Conservation (phyloP, 805 yeast species). For the Myxozyma nipponensis region DNA sequence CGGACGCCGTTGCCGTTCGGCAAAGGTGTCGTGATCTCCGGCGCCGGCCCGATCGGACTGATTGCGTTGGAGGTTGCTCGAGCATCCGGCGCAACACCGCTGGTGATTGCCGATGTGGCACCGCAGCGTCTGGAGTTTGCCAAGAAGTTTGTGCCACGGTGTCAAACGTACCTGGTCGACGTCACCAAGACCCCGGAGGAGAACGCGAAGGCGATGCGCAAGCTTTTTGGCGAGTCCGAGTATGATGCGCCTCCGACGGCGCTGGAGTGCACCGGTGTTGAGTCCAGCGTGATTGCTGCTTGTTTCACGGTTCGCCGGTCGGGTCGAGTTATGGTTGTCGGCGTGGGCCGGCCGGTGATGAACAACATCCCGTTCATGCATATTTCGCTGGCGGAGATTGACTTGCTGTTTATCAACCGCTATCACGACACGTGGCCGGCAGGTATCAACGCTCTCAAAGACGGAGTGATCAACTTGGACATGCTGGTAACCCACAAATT, state of each 20-base stretch:
- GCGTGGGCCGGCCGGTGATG: slow-evolving; percentile 46
- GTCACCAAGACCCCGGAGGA: background rate
- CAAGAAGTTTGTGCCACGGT: slow-evolving; percentile 17
- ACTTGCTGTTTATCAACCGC: slow-evolving; percentile 49
- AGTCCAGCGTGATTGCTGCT: slow-evolving; percentile 45
- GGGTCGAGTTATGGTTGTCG: slow-evolving; percentile 47
- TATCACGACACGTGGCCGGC: slow-evolving; percentile 56
- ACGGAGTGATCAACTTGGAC: slow-evolving; percentile 44
- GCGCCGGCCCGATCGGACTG: slow-evolving; percentile 54
- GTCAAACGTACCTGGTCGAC: slow-evolving; percentile 8
- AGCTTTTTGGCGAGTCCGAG: slow-evolving; percentile 6
- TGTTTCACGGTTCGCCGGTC: slow-evolving; percentile 46
- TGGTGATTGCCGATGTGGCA: slow-evolving; percentile 61
- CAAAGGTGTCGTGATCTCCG: slow-evolving; percentile 46
- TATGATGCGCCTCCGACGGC: slow-evolving; percentile 12
- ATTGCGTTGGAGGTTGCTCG: slow-evolving; percentile 63
- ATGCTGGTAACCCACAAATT: slow-evolving; percentile 48
- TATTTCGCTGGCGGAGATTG: slow-evolving; percentile 49
- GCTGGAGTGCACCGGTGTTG: slow-evolving; percentile 53
- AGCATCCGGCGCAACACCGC: slow-evolving; percentile 65
- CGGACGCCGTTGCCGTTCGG: slow-evolving; percentile 42
- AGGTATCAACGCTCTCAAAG: slow-evolving; percentile 45
- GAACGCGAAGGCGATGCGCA: slow-evolving; percentile 7
- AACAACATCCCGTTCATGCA: slow-evolving; percentile 54
- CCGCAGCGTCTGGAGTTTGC: slow-evolving; percentile 34